A percentile compares a stretch with the other conserved stretches of the same genome.
phyloP scores from a whole-genome alignment of 768 basidiomycete species.

The Nidularia sp. region DNA sequence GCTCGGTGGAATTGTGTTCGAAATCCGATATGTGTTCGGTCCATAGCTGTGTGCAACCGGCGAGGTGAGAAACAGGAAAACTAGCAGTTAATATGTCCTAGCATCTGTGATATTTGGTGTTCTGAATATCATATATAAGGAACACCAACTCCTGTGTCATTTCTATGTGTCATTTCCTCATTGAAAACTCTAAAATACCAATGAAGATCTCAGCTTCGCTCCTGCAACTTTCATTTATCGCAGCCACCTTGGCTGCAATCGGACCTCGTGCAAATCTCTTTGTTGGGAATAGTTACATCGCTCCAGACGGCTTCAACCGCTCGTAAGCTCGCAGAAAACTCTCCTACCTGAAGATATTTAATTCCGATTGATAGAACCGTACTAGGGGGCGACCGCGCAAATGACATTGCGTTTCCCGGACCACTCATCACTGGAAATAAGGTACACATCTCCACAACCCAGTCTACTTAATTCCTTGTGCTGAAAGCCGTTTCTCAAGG shows the following conservation, averaged over 20 bases:
- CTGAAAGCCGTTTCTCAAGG: constrained; percentile 4
- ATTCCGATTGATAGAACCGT: background rate
- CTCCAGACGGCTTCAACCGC: background rate
- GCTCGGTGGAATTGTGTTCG: too few species aligned
- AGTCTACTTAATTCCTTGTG: background rate
- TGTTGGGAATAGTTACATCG: background rate
- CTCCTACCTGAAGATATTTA: background rate
- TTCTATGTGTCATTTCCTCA: too few species aligned
- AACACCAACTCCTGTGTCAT: too few species aligned
- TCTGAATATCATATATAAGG: too few species aligned
- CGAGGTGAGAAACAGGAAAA: too few species aligned
- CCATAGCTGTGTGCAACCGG: too few species aligned
- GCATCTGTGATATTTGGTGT: too few species aligned
- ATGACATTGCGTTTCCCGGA: background rate
- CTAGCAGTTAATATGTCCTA: too few species aligned
- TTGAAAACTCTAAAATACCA: too few species aligned
- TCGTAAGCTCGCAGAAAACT: background rate
- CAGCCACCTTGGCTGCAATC: background rate
- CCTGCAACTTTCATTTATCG: too few species aligned
- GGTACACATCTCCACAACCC: background rate
- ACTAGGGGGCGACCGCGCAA: background rate
- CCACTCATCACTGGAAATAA: constrained; percentile 2
- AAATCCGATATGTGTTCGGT: too few species aligned
- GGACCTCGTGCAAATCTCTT: background rate
- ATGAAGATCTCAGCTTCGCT: too few species aligned